phyloP scores from a whole-genome alignment of 805 yeast genomes.

The Suhomyces prunicola region DNA sequence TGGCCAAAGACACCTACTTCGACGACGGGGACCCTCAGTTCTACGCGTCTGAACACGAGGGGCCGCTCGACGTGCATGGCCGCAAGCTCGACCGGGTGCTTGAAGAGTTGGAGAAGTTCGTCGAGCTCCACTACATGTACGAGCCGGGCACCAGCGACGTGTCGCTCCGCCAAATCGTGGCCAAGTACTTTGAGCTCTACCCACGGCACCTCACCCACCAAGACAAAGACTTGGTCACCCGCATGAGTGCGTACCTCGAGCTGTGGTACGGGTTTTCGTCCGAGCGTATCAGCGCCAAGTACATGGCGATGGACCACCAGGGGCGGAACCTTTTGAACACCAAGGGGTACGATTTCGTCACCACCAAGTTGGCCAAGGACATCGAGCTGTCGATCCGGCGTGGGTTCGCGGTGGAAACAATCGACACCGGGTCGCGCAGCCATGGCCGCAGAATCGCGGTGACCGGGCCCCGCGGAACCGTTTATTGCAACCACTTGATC shows the following conservation, averaged over 20 bases:
- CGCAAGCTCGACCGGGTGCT: conserved; percentile 34
- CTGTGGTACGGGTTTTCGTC: conserved; percentile 79
- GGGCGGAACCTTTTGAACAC: conserved; percentile 76
- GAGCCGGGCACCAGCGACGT: conserved; percentile 48
- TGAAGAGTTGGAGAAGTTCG: conserved; percentile 56
- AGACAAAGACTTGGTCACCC: conserved; percentile 52
- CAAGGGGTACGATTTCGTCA: conserved; percentile 55
- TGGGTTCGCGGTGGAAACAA: conserved; percentile 20
- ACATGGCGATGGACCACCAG: conserved; percentile 62
- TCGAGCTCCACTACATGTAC: conserved; percentile 55
- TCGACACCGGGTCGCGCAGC: conserved; percentile 16
- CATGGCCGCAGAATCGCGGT: conserved; percentile 21
- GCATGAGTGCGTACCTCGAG: conserved; percentile 58
- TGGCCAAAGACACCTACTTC: conserved; percentile 35
- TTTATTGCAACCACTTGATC: conserved; percentile 53
- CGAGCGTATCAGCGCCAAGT: conserved; percentile 64
- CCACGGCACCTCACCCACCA: conserved; percentile 46
- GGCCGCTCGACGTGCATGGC: conserved; percentile 28
- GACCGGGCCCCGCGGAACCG: conserved; percentile 17
- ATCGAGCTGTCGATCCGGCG: conserved; percentile 36
- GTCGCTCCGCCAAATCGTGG: conserved; percentile 48
- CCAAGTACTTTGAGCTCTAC: conserved; percentile 45
- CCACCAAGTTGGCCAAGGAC: conserved; percentile 36
- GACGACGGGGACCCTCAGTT: conserved; percentile 43
- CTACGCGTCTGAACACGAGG: conserved; percentile 27